Evolutionary conservation across 2,329 filamentous ascomycete genomes (phyloP).

Genomic region (Cladophialophora carrionii): DNA sequence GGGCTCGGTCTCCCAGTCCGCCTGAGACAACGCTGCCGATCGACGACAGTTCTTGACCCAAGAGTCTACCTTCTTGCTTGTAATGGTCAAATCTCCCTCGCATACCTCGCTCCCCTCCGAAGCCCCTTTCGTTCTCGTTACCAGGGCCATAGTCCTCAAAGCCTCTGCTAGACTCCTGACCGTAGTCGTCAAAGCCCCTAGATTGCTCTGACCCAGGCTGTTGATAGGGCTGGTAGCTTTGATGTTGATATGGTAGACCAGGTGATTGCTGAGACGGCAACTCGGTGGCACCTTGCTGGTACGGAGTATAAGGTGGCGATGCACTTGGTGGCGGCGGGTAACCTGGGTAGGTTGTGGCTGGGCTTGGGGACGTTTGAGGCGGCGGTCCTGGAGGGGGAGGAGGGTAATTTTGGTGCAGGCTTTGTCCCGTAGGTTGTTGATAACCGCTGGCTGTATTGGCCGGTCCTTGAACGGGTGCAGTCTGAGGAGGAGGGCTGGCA

Average conservation of each 20-base stretch:
- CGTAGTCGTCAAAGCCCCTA: constrained; percentile 34
- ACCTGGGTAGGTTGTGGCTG: constrained; percentile 17
- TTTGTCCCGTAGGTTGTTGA: constrained; percentile 7
- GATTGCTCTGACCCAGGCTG: constrained; percentile 21
- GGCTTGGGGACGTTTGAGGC: constrained; percentile 22
- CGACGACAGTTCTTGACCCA: constrained; percentile 46
- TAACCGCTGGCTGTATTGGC: neutral
- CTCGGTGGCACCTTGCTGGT: constrained; percentile 28
- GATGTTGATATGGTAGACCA: constrained; percentile 33
- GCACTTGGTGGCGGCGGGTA: constrained; percentile 21
- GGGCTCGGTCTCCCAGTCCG: constrained; percentile 49
- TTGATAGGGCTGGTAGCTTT: constrained; percentile 30
- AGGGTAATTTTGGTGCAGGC: constrained; percentile 27
- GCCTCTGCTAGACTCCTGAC: constrained; percentile 40
- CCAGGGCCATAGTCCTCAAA: constrained; percentile 42
- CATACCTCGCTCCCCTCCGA: constrained; percentile 41
- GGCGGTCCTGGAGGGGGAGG: constrained; percentile 33
- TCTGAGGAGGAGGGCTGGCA: constrained; percentile 12
- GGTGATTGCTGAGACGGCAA: constrained; percentile 26
- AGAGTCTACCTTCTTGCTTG: constrained; percentile 32
- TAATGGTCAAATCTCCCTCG: constrained; percentile 43
- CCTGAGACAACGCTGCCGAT: constrained; percentile 47
- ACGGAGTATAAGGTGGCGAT: constrained; percentile 25
- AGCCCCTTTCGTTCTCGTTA: constrained; percentile 40
- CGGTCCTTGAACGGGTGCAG: constrained; percentile 7